Evolutionary conservation across 148 eudicot species (phyloP).

Genomic region (Dysphania ambrosioides): DNA sequence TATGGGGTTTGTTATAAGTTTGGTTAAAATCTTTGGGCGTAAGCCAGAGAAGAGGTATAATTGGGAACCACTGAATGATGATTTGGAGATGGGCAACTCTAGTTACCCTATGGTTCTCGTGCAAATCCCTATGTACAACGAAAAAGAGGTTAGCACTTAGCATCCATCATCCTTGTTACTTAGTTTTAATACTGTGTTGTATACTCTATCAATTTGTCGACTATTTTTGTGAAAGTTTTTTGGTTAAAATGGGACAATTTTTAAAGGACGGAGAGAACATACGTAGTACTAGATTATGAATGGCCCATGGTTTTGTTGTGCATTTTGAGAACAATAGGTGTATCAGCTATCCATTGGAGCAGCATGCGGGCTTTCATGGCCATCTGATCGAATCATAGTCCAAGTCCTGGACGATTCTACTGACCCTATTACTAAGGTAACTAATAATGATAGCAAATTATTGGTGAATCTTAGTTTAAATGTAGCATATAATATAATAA

Average conservation of each 20-base stretch:
- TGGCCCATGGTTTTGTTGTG: too few relatives aligned
- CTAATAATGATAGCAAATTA: too few relatives aligned
- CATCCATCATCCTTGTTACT: too few relatives aligned
- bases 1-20: slow-evolving; percentile 50
- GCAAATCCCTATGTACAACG: slow-evolving; percentile 79
- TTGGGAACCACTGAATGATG: slow-evolving; percentile 65
- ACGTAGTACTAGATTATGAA: too few relatives aligned
- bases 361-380: slow-evolving; percentile 80
- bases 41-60: slow-evolving; percentile 57
- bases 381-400: slow-evolving; percentile 60
- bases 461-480: too few relatives aligned
- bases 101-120: slow-evolving; percentile 67
- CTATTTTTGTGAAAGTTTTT: too few relatives aligned
- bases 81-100: slow-evolving; percentile 54
- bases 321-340: slow-evolving; percentile 35
- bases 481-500: too few relatives aligned
- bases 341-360: slow-evolving; percentile 75
- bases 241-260: too few relatives aligned
- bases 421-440: slow-evolving; percentile 25
- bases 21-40: slow-evolving; percentile 44
- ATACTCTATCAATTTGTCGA: too few relatives aligned
- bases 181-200: too few relatives aligned
- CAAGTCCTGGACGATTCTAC: slow-evolving; percentile 82
- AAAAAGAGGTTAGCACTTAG: slow-evolving; percentile 53
- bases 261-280: too few relatives aligned